Conservation (phyloP, 176 grass and related monocot genomes). For the Carex littledalei region DNA sequence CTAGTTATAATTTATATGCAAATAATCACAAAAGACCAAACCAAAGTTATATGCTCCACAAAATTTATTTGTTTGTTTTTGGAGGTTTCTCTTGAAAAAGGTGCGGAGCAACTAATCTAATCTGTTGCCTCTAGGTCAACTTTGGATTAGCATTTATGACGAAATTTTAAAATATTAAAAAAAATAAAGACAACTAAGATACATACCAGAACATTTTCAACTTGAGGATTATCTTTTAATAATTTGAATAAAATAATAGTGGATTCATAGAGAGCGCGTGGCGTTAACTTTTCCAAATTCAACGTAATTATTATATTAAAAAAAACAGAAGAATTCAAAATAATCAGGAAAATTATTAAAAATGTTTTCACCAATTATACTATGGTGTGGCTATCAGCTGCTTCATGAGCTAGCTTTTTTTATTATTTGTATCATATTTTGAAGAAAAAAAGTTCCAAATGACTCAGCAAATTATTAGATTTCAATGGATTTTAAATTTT, state of each 20-base stretch:
- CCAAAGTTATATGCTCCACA: background rate
- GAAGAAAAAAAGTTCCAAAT: background rate
- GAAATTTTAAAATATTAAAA: background rate
- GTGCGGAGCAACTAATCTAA: background rate
- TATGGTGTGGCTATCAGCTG: background rate
- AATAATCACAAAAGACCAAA: background rate
- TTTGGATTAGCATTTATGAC: slow-evolving; percentile 5
- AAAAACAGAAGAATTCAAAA: background rate
- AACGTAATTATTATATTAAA: background rate
- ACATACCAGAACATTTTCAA: background rate
- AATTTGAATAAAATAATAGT: background rate
- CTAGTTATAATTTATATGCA: background rate
- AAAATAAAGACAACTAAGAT: slow-evolving; percentile 8
- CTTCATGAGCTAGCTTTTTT: background rate
- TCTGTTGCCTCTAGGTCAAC: slow-evolving; percentile 1
- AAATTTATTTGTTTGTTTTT: background rate
- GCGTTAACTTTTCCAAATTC: background rate
- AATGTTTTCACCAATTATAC: background rate
- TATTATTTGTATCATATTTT: background rate
- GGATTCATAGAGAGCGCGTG: background rate
- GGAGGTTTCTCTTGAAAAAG: background rate
- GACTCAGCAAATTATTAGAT: background rate
- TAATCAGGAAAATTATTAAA: background rate
- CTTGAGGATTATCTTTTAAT: background rate
- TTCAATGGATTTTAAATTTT: background rate